Conservation (phyloP, 805 yeast genomes). For the Spathaspora hagerdaliae region DNA sequence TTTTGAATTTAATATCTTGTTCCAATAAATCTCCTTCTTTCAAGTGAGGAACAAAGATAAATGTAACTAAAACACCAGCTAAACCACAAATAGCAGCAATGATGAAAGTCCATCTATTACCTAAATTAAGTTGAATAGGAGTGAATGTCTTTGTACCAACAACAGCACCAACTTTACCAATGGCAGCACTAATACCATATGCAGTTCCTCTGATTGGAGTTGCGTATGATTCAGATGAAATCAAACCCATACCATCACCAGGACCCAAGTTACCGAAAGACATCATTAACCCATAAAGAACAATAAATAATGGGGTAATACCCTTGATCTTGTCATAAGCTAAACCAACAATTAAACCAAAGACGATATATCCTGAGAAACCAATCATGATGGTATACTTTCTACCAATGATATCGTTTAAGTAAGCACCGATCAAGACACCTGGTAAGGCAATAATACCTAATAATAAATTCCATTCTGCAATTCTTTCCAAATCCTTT, state of each 20-base stretch:
- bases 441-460: constrained; percentile 71
- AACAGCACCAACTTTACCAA: constrained; percentile 84
- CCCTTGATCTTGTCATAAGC: constrained; percentile 53
- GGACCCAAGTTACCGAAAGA: constrained; percentile 74
- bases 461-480: constrained; percentile 70
- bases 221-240: constrained; percentile 63
- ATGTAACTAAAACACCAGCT: constrained; percentile 57
- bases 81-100: constrained; percentile 73
- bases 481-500: constrained; percentile 49
- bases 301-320: constrained; percentile 60
- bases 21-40: constrained; percentile 63
- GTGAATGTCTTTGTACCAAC: constrained; percentile 72
- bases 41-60: constrained; percentile 63
- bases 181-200: constrained; percentile 73
- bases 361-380: constrained; percentile 63
- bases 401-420: constrained; percentile 65
- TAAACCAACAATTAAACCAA: constrained; percentile 69
- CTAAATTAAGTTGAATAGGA: constrained; percentile 61
- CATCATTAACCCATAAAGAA: constrained; percentile 72
- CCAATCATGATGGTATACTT: constrained; percentile 70
- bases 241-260: constrained; percentile 69
- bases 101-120: constrained; percentile 72
- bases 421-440: constrained; percentile 61
- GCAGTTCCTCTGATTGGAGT: constrained; percentile 74
- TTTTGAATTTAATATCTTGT: constrained; percentile 62